phyloP scores from a whole-genome alignment of 257 asterid species.

The Solanum neorickii region DNA sequence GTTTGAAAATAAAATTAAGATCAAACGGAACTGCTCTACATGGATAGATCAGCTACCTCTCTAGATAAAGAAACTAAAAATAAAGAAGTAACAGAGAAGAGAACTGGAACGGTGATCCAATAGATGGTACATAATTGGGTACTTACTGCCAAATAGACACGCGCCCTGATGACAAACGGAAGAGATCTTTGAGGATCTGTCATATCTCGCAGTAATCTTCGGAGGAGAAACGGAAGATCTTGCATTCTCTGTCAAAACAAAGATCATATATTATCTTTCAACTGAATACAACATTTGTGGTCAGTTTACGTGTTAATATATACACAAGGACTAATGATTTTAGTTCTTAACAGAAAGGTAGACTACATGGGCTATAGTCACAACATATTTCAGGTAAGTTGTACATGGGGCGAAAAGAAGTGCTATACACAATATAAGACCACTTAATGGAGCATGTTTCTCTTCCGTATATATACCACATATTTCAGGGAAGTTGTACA shows the following conservation, averaged over 20 bases:
- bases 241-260: constrained; percentile 64
- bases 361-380: neutral
- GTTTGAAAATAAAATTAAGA: neutral
- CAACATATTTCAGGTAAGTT: neutral
- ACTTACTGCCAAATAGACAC: constrained; percentile 94
- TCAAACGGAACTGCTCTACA: neutral
- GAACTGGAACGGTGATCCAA: neutral
- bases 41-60: neutral
- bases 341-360: neutral
- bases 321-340: neutral
- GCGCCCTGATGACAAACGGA: constrained; percentile 67
- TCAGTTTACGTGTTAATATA: neutral
- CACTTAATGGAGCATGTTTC: neutral
- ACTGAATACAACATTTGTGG: neutral
- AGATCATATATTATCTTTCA: constrained; percentile 1
- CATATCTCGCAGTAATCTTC: constrained; percentile 71
- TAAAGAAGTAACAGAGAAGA: neutral
- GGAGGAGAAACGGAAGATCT: constrained; percentile 93
- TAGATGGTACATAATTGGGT: neutral
- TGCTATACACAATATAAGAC: neutral
- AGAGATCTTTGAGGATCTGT: constrained; percentile 83
- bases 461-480: neutral
- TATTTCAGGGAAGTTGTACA: neutral
- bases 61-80: neutral
- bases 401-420: neutral